Evolutionary conservation across 2,329 filamentous ascomycete genomes (phyloP), one percentile per base, ranked within the genome.

Genomic region (Paecilomyces dactylethromorphus): DNA sequence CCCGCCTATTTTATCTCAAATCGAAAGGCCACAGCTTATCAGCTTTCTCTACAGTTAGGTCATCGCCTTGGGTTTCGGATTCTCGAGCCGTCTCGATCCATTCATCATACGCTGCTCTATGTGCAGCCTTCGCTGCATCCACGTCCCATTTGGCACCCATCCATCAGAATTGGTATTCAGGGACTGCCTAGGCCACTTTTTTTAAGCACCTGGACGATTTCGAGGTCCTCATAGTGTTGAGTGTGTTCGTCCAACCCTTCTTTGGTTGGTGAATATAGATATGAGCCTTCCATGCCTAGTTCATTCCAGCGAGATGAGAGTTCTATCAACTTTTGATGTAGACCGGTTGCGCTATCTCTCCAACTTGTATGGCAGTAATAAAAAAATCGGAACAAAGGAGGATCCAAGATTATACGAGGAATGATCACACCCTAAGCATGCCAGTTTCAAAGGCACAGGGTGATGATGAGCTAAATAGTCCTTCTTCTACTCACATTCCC

Each of bases 271-370:
- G 35, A 13, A 63, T 68, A 74, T 33, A 58, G 73, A 68, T 69
- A 76, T 45, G 63, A 62, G 21, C 64, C 70, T 53, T 60, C 51
- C 58, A 79, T 65, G n/a, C 76, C 76, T 57, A 79, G 71, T 39
- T 73, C 65, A 55, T 67, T 63, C 76, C 74, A 79, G 10, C 45
- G 45, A 10, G 45, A 10, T 50, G 45, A 68, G 22, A 73, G 63
- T 18, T 73, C 69, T 18, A 73, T 60, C 18, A 73, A 58, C 49
- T 72, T 66, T 51, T 74, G 68, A 32, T 64, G 66, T 21, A 74
- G 8, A 32, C 71, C 66, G 1, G 63, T 50, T 8, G 64, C 63
- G 32, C 66, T 64, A n/a, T 70, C 66, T 59, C 64, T 63, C 67
- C 70, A 74, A 29, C 67, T 65, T 31, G 64, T 68, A 33, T 69